Evolutionary conservation across 352 stramenopile species (phyloP).

Genomic region (Pilasporangium apinafurcum): DNA sequence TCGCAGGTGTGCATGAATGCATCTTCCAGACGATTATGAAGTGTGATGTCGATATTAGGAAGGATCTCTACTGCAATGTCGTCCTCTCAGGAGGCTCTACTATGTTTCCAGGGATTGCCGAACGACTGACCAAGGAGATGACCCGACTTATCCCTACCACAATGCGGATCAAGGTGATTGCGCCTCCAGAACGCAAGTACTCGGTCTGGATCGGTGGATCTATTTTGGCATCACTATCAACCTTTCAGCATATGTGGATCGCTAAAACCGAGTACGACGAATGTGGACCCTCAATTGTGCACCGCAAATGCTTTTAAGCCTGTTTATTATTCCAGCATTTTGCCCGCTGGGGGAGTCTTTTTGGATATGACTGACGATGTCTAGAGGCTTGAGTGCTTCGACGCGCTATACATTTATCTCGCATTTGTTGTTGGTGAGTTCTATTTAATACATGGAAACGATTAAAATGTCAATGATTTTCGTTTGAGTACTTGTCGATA

Average conservation of each 20-base stretch:
- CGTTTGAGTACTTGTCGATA: too few relatives aligned
- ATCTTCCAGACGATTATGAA: constrained; percentile 84
- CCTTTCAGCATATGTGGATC: constrained; percentile 99
- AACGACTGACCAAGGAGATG: constrained; percentile 94
- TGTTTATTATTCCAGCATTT: background rate
- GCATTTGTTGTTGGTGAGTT: too few relatives aligned
- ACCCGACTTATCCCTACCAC: constrained; percentile 80
- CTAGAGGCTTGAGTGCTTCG: constrained; percentile 60
- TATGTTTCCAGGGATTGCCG: constrained; percentile 94
- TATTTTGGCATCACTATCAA: constrained; percentile 95
- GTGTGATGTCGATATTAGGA: constrained; percentile 92
- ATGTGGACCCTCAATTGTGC: constrained; percentile 94
- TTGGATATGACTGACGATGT: background rate
- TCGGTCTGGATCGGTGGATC: constrained; percentile 97
- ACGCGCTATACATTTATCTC: too few relatives aligned
- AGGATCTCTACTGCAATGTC: constrained; percentile 95
- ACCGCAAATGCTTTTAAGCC: constrained; percentile 94
- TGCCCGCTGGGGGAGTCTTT: too few relatives aligned
- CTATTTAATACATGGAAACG: too few relatives aligned
- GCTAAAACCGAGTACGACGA: constrained; percentile 97
- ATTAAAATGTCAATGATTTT: too few relatives aligned
- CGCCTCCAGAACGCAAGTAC: constrained; percentile 92
- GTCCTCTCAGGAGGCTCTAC: constrained; percentile 95
- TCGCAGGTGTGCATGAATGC: constrained; percentile 74
- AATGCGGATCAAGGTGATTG: constrained; percentile 97